These are phyloP conservation scores for Waitea zeae DNA, from an alignment of 1,284 basidiomycete species.

Conservation along the genomic window DNA sequence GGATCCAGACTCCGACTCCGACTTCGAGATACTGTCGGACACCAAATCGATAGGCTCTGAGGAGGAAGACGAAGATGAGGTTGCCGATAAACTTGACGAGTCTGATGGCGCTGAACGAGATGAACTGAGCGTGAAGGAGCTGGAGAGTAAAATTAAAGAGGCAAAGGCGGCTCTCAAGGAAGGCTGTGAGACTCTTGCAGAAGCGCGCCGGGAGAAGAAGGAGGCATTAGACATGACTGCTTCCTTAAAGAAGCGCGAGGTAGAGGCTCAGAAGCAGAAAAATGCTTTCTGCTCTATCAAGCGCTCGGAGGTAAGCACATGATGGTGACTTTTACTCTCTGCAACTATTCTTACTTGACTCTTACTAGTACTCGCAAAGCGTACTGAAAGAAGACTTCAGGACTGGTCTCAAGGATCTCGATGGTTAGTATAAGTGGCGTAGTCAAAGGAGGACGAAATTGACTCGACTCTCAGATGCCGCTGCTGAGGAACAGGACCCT, in stretches of 20 bases:
- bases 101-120: conserved; percentile 11
- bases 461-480: conserved; percentile 25
- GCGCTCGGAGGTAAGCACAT: conserved; percentile 28
- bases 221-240: conserved; percentile 26
- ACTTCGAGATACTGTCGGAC: conserved; percentile 12
- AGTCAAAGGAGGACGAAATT: background rate
- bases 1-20: conserved; percentile 11
- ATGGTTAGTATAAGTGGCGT: conserved; percentile 19
- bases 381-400: conserved; percentile 44
- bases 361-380: conserved; percentile 29
- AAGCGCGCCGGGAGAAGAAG: conserved; percentile 23
- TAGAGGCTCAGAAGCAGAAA: conserved; percentile 33
- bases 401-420: conserved; percentile 35
- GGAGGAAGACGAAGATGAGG: conserved; percentile 11
- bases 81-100: conserved; percentile 11
- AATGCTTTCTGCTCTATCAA: conserved; percentile 42
- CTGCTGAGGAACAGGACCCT: conserved; percentile 37
- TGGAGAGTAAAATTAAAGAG: conserved; percentile 26
- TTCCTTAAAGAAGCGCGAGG: conserved; percentile 24
- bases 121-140: conserved; percentile 24
- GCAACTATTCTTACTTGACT: background rate
- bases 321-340: too few species aligned
- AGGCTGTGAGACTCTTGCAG: conserved; percentile 18
- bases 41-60: conserved; percentile 6
- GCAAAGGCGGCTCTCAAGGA: conserved; percentile 22